Evolutionary conservation across 768 basidiomycete genomes (phyloP).

Genomic region (Panellus pusillus): DNA sequence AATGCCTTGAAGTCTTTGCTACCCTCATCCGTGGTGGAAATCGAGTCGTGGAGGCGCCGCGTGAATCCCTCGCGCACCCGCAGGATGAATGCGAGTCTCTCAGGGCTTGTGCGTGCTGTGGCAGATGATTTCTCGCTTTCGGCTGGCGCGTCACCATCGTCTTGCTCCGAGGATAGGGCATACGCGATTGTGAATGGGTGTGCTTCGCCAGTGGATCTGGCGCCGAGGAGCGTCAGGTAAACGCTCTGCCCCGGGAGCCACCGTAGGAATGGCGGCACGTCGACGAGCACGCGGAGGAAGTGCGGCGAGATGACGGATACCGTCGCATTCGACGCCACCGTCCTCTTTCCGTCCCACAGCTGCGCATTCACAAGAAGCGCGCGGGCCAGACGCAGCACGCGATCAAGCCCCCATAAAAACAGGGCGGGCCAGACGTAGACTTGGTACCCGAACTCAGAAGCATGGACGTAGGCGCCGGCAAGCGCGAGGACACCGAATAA

Average conservation of each 20-base stretch:
- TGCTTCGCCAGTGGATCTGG: conserved; percentile 35
- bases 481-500: conserved; percentile 31
- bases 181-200: conserved; percentile 48
- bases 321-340: conserved; percentile 8
- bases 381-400: conserved; percentile 36
- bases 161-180: neutral
- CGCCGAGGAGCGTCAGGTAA: conserved; percentile 41
- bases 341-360: conserved; percentile 32
- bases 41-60: conserved; percentile 31
- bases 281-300: conserved; percentile 39
- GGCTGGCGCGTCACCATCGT: neutral
- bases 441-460: conserved; percentile 17
- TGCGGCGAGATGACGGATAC: conserved; percentile 38
- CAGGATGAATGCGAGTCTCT: conserved; percentile 47
- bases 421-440: conserved; percentile 39
- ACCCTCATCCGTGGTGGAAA: neutral
- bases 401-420: conserved; percentile 43
- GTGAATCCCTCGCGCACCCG: conserved; percentile 53
- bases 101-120: neutral
- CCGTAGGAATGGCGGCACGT: conserved; percentile 29
- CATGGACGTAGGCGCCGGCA: conserved; percentile 29
- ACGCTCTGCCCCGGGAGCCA: conserved; percentile 45
- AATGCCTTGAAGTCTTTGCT: conserved; percentile 10
- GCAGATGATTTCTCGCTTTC: neutral
- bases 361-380: conserved; percentile 28